Conservation (phyloP, 805 yeast genomes). For the Limtongia smithiae region DNA sequence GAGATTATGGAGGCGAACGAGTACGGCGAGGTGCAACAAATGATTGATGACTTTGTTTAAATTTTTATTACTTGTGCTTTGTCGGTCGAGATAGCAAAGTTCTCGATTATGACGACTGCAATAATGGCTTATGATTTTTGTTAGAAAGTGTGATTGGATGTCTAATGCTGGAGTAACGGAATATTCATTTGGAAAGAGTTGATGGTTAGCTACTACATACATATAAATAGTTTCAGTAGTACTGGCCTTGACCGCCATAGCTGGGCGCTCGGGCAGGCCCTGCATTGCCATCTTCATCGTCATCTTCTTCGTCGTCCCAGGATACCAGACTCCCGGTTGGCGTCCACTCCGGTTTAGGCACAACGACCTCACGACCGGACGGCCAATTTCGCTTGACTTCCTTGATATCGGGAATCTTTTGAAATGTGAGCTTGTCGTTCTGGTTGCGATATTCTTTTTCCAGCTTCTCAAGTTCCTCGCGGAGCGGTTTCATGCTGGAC, state of each 20-base stretch:
- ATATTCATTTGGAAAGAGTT: no score
- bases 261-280: not conserved
- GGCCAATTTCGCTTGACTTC: conserved; percentile 36
- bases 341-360: conserved; percentile 32
- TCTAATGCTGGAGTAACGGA: no score
- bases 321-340: conserved; percentile 28
- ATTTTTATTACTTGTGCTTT: not conserved
- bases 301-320: conserved; percentile 15
- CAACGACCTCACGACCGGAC: conserved; percentile 36
- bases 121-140: no score
- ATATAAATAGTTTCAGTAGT: conserved; percentile 11
- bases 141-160: no score
- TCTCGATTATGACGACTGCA: no score
- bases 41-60: conserved; percentile 25
- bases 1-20: conserved; percentile 86
- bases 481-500: conserved; percentile 19
- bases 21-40: conserved; percentile 32
- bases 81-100: no score
- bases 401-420: conserved; percentile 33
- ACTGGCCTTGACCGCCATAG: conserved; percentile 26
- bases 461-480: conserved; percentile 19
- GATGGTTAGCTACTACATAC: no score
- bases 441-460: conserved; percentile 32
- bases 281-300: not conserved
- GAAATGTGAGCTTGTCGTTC: conserved; percentile 36